A percentile compares a stretch with the other conserved stretches of the same genome.
These are phyloP conservation scores for Penicillium bialowiezense DNA, from an alignment of 495 filamentous ascomycete genomes.

Conservation along the genomic window DNA sequence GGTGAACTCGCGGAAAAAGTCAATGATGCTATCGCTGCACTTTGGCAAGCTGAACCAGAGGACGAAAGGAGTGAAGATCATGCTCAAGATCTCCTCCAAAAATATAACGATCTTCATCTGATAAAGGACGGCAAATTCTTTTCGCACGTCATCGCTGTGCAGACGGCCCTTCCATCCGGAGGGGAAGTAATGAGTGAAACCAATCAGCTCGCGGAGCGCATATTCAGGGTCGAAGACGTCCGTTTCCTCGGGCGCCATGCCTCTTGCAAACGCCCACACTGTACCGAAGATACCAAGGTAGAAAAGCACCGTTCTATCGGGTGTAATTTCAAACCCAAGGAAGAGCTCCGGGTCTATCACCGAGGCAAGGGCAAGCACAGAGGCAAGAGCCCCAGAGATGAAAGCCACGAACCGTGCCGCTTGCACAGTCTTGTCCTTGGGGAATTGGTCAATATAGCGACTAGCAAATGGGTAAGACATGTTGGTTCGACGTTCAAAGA, in stretches of 20 bases:
- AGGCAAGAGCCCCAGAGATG: slow-evolving; percentile 77
- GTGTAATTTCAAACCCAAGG: slow-evolving; percentile 85
- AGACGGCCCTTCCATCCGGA: slow-evolving; percentile 82
- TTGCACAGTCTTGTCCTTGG: slow-evolving; percentile 88
- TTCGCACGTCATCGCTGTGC: slow-evolving; percentile 80
- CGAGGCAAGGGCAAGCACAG: slow-evolving; percentile 75
- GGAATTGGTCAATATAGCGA: slow-evolving; percentile 92
- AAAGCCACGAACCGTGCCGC: slow-evolving; percentile 81
- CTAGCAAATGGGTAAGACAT: slow-evolving; percentile 94
- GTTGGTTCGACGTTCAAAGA: slow-evolving; percentile 83
- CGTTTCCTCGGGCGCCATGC: slow-evolving; percentile 80
- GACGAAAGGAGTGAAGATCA: slow-evolving; percentile 87
- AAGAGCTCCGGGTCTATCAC: slow-evolving; percentile 88
- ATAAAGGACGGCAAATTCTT: slow-evolving; percentile 85
- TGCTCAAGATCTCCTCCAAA: slow-evolving; percentile 85
- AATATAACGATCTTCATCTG: slow-evolving; percentile 88
- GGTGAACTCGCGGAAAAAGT: slow-evolving; percentile 97
- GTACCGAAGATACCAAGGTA: slow-evolving; percentile 72
- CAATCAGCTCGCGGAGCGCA: slow-evolving; percentile 79
- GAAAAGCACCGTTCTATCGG: slow-evolving; percentile 78
- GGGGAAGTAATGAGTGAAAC: slow-evolving; percentile 88
- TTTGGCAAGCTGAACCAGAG: slow-evolving; percentile 84
- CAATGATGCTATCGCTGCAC: slow-evolving; percentile 88
- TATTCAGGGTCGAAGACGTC: slow-evolving; percentile 89
- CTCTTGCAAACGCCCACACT: slow-evolving; percentile 76